These are phyloP conservation scores for Plantago ovata DNA, from an alignment of 257 asterid species.

Conservation along the genomic window DNA sequence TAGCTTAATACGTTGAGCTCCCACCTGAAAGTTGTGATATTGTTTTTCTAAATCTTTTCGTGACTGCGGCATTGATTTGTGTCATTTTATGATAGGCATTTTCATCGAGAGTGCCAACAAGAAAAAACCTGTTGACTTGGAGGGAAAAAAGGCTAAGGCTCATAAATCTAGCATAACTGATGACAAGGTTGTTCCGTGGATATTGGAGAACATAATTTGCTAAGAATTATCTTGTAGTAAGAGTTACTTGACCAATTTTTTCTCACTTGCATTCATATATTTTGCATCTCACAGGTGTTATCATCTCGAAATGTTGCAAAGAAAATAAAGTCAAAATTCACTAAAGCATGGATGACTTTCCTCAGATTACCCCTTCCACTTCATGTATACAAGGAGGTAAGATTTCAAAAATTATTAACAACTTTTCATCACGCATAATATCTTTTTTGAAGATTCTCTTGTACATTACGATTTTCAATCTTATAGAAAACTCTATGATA, in stretches of 20 bases:
- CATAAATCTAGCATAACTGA: conserved; percentile 13
- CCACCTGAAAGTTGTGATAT: background rate
- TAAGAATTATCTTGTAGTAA: background rate
- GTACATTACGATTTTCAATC: too few species aligned
- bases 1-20: background rate
- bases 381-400: conserved; percentile 93
- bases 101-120: conserved; percentile 37
- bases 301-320: conserved; percentile 43
- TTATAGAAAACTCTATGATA: too few species aligned
- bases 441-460: background rate
- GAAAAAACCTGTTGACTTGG: conserved; percentile 25
- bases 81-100: conserved; percentile 36
- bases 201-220: conserved; percentile 8
- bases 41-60: conserved; percentile 15
- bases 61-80: too few species aligned
- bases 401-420: conserved; percentile 6
- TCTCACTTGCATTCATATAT: conserved; percentile 4
- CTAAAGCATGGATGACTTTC: conserved; percentile 92
- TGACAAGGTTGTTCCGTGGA: conserved; percentile 35
- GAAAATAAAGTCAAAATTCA: conserved; percentile 80
- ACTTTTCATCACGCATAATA: background rate
- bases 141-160: conserved; percentile 24
- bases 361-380: conserved; percentile 77
- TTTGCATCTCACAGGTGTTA: conserved; percentile 45
- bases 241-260: conserved; percentile 15